Percentiles rank a stretch among this genome's conserved stretches.
phyloP scores from a whole-genome alignment of 1,139 yeast species.

The Yamadazyma mexicana region DNA sequence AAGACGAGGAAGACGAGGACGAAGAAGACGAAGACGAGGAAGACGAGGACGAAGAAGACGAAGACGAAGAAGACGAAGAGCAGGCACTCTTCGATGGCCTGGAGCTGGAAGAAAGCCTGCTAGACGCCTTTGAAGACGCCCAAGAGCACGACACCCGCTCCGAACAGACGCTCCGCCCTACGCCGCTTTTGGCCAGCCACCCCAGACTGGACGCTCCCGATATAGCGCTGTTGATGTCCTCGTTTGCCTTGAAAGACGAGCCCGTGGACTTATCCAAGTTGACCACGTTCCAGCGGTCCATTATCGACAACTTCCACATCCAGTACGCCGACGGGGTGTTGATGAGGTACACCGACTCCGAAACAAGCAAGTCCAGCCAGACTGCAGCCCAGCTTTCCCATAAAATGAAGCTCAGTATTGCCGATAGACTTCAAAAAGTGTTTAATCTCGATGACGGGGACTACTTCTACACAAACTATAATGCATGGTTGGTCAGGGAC shows the following conservation, averaged over 20 bases:
- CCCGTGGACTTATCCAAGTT: constrained; percentile 5
- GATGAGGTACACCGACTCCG: constrained; percentile 20
- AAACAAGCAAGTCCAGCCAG: background rate
- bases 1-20: constrained; percentile 1
- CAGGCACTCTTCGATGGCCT: background rate
- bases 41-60: background rate
- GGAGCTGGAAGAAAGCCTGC: background rate
- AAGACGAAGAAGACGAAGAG: background rate
- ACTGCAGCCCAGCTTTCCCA: constrained; percentile 11
- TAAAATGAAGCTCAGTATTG: constrained; percentile 29
- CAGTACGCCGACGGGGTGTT: constrained; percentile 17
- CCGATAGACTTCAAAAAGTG: constrained; percentile 37
- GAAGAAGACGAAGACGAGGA: constrained; percentile 1
- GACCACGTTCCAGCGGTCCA: constrained; percentile 37
- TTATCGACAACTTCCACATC: constrained; percentile 34
- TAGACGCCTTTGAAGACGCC: constrained; percentile 12
- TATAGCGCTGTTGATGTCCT: constrained; percentile 3
- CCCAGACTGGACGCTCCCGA: too few relatives aligned
- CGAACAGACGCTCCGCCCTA: constrained; percentile 4
- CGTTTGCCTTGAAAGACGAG: constrained; percentile 6
- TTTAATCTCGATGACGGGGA: constrained; percentile 50
- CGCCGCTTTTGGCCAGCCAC: too few relatives aligned
- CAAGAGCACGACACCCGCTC: constrained; percentile 9
- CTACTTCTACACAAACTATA: constrained; percentile 53
- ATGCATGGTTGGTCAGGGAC: constrained; percentile 80